Evolutionary conservation across 2,329 filamentous ascomycete species (phyloP), one percentile per base, ranked within the genome.

Genomic region (Colletotrichum caudatum): DNA sequence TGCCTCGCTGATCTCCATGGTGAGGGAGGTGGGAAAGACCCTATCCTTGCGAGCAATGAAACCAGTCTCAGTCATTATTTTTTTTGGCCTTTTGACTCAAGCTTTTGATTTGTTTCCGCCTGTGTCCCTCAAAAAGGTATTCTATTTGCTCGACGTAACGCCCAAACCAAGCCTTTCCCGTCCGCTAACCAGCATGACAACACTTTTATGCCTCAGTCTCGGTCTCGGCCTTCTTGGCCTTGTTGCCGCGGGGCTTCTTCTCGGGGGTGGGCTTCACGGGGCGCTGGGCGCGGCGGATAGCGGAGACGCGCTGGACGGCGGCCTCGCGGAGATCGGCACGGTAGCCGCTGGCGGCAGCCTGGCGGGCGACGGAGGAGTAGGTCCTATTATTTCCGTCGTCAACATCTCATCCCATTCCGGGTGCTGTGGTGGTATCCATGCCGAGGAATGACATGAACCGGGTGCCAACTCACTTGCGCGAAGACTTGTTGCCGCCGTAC

Each of bases 331-430:
- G 88, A 82, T 95, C 93, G 79, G 88, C 80, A 78, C 93, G 93
- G 92, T 98, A 99, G 81, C 91, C 90, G 82, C 89, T 89, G 90
- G 94, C 94, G 83, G 94, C 92, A 78, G 91, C 90, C 82, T 88
- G 87, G 87, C 90, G 92, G 86, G 94, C 94, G 82, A 98, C 90
- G 79, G 89, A 89, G 87, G 93, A 93, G 91, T 95, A 98, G 86
- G 93, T 92, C 90, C 94, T 96, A 76, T 56, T 54, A n/a, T 29
- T 39, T 18, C 11, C 62, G 75, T 69, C 9, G 60, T 72, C 48
- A 72, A 33, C 23, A 64, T 29, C 35, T 46, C 39, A 7, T 35
- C 6, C 35, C 35, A 5, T 33, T 18, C 18, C 20, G 11, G 26
- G 2, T 35, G 12, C 33, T 26, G 39, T 44, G 5, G 16, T 29